Conservation (phyloP, 352 stramenopile genomes). For the Globisporangium uncinulatum region DNA sequence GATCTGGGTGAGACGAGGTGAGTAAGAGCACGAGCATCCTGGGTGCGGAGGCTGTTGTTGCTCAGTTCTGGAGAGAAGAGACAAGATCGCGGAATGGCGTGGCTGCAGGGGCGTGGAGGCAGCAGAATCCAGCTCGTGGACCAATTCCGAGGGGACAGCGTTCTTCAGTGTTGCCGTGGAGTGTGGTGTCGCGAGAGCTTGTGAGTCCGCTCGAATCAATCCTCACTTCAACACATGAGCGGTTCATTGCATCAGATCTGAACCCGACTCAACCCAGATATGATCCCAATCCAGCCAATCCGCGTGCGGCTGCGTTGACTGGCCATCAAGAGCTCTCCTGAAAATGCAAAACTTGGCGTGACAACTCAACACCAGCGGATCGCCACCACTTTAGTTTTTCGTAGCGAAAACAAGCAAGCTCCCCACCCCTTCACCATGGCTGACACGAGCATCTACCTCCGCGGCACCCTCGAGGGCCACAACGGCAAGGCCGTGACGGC, state of each 20-base stretch:
- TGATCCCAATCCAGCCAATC: not conserved
- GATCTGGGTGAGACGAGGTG: not conserved
- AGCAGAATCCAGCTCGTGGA: too few relatives aligned
- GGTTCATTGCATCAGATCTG: not conserved
- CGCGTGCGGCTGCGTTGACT: not conserved
- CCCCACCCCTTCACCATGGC: constrained; percentile 35
- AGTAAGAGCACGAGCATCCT: not conserved
- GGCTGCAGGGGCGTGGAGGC: too few relatives aligned
- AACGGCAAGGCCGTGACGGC: constrained; percentile 89
- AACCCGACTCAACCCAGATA: not conserved
- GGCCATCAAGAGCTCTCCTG: not conserved
- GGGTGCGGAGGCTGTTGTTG: too few relatives aligned
- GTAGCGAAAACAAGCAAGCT: constrained; percentile 8
- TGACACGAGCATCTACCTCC: constrained; percentile 83
- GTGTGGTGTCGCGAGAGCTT: too few relatives aligned
- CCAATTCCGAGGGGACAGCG: too few relatives aligned
- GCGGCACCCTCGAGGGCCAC: constrained; percentile 84
- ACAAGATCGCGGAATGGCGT: too few relatives aligned
- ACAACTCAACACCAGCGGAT: too few relatives aligned
- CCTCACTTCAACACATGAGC: too few relatives aligned
- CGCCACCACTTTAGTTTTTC: constrained; percentile 12
- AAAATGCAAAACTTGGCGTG: too few relatives aligned
- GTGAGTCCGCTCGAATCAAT: not conserved
- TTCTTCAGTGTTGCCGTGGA: too few relatives aligned
- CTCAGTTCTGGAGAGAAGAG: too few relatives aligned